A percentile compares a stretch with the other conserved stretches of the same genome.
phyloP scores from a whole-genome alignment of 371 early-diverging fungal species.

The Circinella minor region DNA sequence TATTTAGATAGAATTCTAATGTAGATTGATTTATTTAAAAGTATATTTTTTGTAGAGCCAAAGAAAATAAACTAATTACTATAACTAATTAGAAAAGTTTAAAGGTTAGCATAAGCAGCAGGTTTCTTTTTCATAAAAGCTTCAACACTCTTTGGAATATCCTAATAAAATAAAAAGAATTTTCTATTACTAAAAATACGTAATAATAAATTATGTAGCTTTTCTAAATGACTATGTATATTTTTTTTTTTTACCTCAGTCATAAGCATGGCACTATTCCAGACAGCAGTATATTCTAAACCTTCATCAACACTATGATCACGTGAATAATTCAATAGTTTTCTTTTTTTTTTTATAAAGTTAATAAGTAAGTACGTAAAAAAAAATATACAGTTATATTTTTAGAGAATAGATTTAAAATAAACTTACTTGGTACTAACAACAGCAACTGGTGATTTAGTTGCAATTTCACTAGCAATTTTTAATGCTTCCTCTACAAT shows the following conservation, averaged over 20 bases:
- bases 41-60: too few species aligned
- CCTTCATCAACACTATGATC: slow-evolving; percentile 92
- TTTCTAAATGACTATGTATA: too few species aligned
- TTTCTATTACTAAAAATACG: too few species aligned
- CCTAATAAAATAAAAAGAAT: slow-evolving; percentile 26
- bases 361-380: neutral
- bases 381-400: neutral
- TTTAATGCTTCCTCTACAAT: slow-evolving; percentile 64
- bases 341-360: slow-evolving; percentile 39
- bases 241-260: slow-evolving; percentile 54
- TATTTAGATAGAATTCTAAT: too few species aligned
- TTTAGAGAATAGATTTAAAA: neutral
- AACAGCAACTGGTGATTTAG: slow-evolving; percentile 91
- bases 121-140: slow-evolving; percentile 62
- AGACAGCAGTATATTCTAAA: slow-evolving; percentile 82
- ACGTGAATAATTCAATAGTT: slow-evolving; percentile 85
- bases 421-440: slow-evolving; percentile 60
- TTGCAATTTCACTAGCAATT: slow-evolving; percentile 81
- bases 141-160: slow-evolving; percentile 62
- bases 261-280: slow-evolving; percentile 86
- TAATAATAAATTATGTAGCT: neutral
- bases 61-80: too few species aligned
- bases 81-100: too few species aligned
- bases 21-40: too few species aligned
- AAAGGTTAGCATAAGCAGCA: slow-evolving; percentile 69